A percentile compares a stretch with the other conserved stretches of the same genome.
These are phyloP conservation scores for Cadophora luteo-olivacea DNA, from an alignment of 2,329 filamentous ascomycete species.

Conservation along the genomic window DNA sequence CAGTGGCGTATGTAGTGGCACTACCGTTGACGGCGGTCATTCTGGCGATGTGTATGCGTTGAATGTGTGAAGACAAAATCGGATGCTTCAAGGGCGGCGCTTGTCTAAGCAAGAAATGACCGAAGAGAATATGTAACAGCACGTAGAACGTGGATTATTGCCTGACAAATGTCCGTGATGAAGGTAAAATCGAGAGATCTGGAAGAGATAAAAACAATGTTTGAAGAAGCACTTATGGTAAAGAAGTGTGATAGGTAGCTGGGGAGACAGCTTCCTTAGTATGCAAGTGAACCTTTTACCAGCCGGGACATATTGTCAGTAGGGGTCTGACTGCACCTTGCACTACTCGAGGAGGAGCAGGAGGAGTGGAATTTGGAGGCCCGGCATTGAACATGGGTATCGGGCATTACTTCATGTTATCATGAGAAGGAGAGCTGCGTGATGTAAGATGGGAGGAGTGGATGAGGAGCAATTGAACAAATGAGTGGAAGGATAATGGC, in stretches of 20 bases:
- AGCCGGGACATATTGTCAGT: not conserved
- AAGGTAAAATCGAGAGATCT: not conserved
- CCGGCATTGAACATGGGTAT: not conserved
- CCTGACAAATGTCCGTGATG: not conserved
- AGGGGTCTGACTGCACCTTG: not conserved
- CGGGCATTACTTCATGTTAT: not conserved
- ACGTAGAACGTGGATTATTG: not conserved
- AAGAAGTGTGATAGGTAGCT: not conserved
- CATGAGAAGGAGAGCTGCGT: not conserved
- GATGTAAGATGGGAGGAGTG: not conserved
- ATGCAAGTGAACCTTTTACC: not conserved
- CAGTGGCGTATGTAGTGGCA: constrained; percentile 39
- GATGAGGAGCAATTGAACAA: not conserved
- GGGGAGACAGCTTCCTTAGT: not conserved
- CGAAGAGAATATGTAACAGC: too few species aligned
- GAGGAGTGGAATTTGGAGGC: not conserved
- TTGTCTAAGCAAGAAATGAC: not conserved
- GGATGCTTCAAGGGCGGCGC: not conserved
- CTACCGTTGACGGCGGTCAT: constrained; percentile 16
- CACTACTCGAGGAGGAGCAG: not conserved
- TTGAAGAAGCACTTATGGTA: not conserved
- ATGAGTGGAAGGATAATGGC: not conserved
- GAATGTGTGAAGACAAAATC: not conserved
- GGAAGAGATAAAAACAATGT: too few species aligned
- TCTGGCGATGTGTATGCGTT: constrained; percentile 2